A percentile compares a stretch with the other conserved stretches of the same genome.
phyloP scores from a whole-genome alignment of 2,329 filamentous ascomycete species.

The Arthroderma sp. region DNA sequence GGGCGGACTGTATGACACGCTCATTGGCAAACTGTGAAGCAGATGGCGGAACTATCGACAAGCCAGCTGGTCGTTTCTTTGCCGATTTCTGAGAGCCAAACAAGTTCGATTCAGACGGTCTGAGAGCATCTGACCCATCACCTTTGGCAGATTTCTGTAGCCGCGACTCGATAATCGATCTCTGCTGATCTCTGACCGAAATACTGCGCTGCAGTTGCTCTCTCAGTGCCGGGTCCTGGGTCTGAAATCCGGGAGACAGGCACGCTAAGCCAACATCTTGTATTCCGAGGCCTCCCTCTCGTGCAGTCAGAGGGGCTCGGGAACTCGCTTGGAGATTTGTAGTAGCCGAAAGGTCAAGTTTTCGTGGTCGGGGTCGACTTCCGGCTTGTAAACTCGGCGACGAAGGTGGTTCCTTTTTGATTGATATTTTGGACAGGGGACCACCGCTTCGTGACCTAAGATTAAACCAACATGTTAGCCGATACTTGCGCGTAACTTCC shows the following conservation, averaged over 20 bases:
- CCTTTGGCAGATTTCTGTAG: conserved; percentile 78
- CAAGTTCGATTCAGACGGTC: conserved; percentile 38
- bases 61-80: conserved; percentile 58
- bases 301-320: conserved; percentile 54
- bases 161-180: conserved; percentile 85
- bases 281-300: conserved; percentile 64
- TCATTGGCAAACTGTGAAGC: conserved; percentile 87
- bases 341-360: conserved; percentile 31
- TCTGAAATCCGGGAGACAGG: conserved; percentile 88
- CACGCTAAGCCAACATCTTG: conserved; percentile 91
- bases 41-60: conserved; percentile 90
- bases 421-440: conserved; percentile 63
- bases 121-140: conserved; percentile 48
- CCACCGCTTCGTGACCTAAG: conserved; percentile 28
- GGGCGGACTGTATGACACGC: conserved; percentile 91
- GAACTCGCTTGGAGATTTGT: conserved; percentile 51
- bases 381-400: conserved; percentile 63
- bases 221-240: conserved; percentile 91
- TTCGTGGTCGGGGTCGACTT: conserved; percentile 30
- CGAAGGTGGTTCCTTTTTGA: conserved; percentile 83
- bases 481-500: no score
- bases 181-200: conserved; percentile 83
- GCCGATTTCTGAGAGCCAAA: conserved; percentile 29
- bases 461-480: neutral
- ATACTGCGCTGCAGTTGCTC: conserved; percentile 90